Conservation (phyloP, 208 protist species). For the Angomonas deanei region DNA sequence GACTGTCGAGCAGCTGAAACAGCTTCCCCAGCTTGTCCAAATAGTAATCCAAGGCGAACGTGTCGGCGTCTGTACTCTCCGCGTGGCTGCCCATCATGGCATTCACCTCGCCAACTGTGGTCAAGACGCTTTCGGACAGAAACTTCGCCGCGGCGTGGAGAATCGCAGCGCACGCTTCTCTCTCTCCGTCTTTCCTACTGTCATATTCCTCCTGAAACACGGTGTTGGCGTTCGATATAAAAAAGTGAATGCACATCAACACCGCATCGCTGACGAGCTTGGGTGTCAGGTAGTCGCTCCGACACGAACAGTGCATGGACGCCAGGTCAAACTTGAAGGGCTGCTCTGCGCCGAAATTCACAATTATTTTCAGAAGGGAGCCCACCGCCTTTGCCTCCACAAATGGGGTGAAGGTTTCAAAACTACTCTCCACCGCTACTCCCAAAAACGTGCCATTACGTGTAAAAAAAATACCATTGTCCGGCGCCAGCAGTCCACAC, state of each 20-base stretch:
- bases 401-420: slow-evolving; percentile 58
- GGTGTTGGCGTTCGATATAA: slow-evolving; percentile 58
- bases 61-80: not conserved
- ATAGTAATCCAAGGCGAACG: not conserved
- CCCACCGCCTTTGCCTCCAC: slow-evolving; percentile 42
- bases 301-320: slow-evolving; percentile 64
- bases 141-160: slow-evolving; percentile 66
- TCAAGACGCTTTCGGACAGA: slow-evolving; percentile 33
- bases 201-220: slow-evolving; percentile 30
- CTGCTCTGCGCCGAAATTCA: slow-evolving; percentile 80
- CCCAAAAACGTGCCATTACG: slow-evolving; percentile 83
- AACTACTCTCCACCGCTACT: slow-evolving; percentile 42
- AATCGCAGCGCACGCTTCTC: slow-evolving; percentile 8
- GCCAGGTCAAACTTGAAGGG: slow-evolving; percentile 82
- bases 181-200: slow-evolving; percentile 3
- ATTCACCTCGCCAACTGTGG: slow-evolving; percentile 29
- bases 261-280: slow-evolving; percentile 53
- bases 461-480: slow-evolving; percentile 85
- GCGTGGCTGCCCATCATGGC: not conserved
- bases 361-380: slow-evolving; percentile 73
- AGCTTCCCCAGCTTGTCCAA: slow-evolving; percentile 49
- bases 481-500: slow-evolving; percentile 71
- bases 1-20: slow-evolving; percentile 57
- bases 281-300: slow-evolving; percentile 39
- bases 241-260: slow-evolving; percentile 65